Base-by-base conservation (phyloP, 2,329 filamentous ascomycete species). In the Periconia sp. region DNA sequence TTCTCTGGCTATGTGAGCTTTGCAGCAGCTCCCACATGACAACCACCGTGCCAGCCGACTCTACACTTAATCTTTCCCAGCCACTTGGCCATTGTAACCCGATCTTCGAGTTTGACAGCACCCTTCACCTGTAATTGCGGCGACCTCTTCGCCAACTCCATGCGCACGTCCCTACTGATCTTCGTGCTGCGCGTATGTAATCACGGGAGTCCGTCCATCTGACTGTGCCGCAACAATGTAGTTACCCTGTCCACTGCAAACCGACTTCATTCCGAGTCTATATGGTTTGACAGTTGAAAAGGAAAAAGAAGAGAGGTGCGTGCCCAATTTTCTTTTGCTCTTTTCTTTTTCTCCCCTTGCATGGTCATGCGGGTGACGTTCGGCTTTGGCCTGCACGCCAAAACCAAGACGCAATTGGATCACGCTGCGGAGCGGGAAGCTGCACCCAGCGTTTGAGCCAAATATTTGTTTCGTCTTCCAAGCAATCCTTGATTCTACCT, bases 11-110 rank as follows among this genome's bases (percentile, higher is more conserved):
- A 35, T 23, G 49, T 54, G 43, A 54, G 60, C 50, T 55, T 53
- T 53, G 43, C 52, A 56, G 48, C 52, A 55, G 48, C 53, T 49
- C 44, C 60, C 49, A 63, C 57, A 62, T 71, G 58, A 62, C 55
- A 62, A 55, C 68, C 50, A 62, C 52, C 54, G 54, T 67, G 64
- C 65, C 68, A 63, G 46, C 49, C 68, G 65, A 61, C 62, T 59
- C 55, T 15, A 43, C 60, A 61, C 62, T 55, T 52, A 56, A 53
- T 40, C 61, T 61, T 56, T 30, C 35, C 54, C 52, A 60, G 49
- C 56, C 33, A 56, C 64, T 56, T 52, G 57, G 63, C 60, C 59
- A 55, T 61, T 59, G 51, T 61, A 56, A 55, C 56, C 56, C 63
- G 59, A 60, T 56, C 27, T 57, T 53, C 62, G 63, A 62, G 52